phyloP scores from a whole-genome alignment of 73 alveolate genomes.

The Paramecium caudatum region DNA sequence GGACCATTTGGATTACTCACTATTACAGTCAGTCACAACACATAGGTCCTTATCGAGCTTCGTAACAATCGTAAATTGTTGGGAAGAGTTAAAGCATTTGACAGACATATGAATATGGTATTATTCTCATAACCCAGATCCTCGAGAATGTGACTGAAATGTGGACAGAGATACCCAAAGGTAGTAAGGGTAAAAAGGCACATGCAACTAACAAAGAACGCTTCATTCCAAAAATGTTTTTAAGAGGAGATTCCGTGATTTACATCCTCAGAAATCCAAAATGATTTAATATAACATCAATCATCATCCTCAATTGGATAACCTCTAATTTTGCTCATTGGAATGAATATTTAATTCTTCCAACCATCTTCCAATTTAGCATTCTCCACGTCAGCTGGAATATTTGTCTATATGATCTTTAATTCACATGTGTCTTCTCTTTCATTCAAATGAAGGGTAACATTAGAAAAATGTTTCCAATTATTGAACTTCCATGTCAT shows the following conservation, averaged over 20 bases:
- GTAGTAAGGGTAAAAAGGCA: constrained; percentile 94
- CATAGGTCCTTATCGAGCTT: constrained; percentile 96
- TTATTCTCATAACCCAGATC: constrained; percentile 73
- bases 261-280: constrained; percentile 92
- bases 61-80: constrained; percentile 97
- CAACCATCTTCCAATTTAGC: constrained; percentile 54
- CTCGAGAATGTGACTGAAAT: constrained; percentile 93
- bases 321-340: constrained; percentile 69
- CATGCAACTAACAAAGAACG: constrained; percentile 97
- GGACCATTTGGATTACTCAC: constrained; percentile 96
- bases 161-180: constrained; percentile 98
- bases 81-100: constrained; percentile 99
- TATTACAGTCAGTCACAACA: constrained; percentile 96
- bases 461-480: constrained; percentile 56
- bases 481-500: constrained; percentile 66
- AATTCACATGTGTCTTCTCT: constrained; percentile 39
- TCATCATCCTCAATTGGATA: neutral
- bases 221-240: constrained; percentile 96
- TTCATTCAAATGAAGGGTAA: neutral
- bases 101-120: constrained; percentile 98
- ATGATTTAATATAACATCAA: constrained; percentile 73
- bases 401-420: constrained; percentile 17
- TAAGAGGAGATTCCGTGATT: constrained; percentile 98
- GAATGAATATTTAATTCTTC: constrained; percentile 53
- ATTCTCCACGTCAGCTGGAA: neutral